Percentiles rank a stretch among this genome's conserved stretches.
Conservation (phyloP, 106 monocot genomes). For the Alisma plantagoaquatica region DNA sequence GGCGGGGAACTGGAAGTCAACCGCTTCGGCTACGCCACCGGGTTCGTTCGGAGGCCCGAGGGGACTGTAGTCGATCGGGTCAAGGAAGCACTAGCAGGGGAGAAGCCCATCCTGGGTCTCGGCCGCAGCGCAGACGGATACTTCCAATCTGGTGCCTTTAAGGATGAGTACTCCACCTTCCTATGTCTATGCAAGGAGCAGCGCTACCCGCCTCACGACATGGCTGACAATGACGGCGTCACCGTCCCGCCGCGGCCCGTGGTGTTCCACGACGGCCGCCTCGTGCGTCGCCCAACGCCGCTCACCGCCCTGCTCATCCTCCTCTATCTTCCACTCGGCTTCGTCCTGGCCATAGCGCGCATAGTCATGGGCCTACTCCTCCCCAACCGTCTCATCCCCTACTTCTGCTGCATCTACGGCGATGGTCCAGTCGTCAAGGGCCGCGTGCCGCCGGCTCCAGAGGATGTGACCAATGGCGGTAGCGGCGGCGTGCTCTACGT, state of each 20-base stretch:
- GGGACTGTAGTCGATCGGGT: constrained; percentile 14
- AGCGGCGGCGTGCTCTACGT: constrained; percentile 61
- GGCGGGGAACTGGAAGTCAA: constrained; percentile 55
- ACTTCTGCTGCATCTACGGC: constrained; percentile 37
- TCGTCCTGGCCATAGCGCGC: constrained; percentile 43
- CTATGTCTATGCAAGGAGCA: no score
- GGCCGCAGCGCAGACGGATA: no score
- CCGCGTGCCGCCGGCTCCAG: constrained; percentile 13
- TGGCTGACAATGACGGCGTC: no score
- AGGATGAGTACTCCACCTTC: no score
- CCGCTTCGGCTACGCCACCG: constrained; percentile 50
- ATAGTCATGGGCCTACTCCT: constrained; percentile 31
- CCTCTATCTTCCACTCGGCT: constrained; percentile 62
- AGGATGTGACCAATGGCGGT: not conserved
- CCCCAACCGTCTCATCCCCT: constrained; percentile 38
- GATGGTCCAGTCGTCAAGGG: constrained; percentile 46
- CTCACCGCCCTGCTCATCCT: constrained; percentile 44
- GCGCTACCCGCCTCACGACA: no score
- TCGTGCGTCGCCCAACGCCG: constrained; percentile 62
- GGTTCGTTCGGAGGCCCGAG: constrained; percentile 18
- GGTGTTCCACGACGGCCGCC: constrained; percentile 79
- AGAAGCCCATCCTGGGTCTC: no score
- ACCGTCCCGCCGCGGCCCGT: no score
- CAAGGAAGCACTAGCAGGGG: constrained; percentile 13
- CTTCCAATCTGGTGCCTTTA: no score